phyloP scores from a whole-genome alignment of 179 eudicot species.

The Silene coronaria region DNA sequence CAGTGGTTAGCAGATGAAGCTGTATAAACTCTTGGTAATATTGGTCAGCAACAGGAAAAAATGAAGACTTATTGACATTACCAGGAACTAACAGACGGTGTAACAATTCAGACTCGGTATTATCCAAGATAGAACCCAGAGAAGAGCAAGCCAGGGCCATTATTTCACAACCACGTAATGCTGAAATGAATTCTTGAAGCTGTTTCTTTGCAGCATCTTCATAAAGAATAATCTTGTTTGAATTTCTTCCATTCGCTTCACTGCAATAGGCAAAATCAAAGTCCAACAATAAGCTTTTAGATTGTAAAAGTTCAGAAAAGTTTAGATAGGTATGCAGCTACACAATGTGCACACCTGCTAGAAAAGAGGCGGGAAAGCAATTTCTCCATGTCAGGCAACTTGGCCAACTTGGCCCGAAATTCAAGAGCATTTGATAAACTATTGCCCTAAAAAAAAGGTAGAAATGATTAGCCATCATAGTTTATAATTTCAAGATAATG shows the following conservation, averaged over 20 bases:
- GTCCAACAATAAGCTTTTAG: conserved; percentile 11
- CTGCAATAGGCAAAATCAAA: conserved; percentile 37
- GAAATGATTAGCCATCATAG: conserved; percentile 11
- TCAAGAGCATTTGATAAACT: conserved; percentile 58
- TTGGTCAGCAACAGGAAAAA: background rate
- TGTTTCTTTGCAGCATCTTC: conserved; percentile 90
- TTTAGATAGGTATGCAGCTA: background rate
- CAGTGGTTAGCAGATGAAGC: conserved; percentile 21
- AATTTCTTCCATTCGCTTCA: conserved; percentile 90
- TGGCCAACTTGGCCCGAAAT: conserved; percentile 68
- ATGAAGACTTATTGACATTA: conserved; percentile 25
- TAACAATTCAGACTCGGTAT: conserved; percentile 50
- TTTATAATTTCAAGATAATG: background rate
- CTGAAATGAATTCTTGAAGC: conserved; percentile 87
- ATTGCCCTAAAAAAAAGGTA: conserved; percentile 39
- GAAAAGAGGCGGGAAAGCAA: conserved; percentile 79
- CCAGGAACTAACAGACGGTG: conserved; percentile 72
- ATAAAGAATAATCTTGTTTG: conserved; percentile 73
- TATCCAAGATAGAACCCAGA: conserved; percentile 56
- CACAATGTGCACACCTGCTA: conserved; percentile 46
- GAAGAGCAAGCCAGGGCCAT: conserved; percentile 68
- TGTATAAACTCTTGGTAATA: conserved; percentile 10
- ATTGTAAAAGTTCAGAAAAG: background rate
- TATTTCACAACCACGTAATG: conserved; percentile 81
- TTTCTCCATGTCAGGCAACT: conserved; percentile 93